Evolutionary conservation across 2,329 filamentous ascomycete species (phyloP).

Genomic region (Neofusicoccum laricinum): DNA sequence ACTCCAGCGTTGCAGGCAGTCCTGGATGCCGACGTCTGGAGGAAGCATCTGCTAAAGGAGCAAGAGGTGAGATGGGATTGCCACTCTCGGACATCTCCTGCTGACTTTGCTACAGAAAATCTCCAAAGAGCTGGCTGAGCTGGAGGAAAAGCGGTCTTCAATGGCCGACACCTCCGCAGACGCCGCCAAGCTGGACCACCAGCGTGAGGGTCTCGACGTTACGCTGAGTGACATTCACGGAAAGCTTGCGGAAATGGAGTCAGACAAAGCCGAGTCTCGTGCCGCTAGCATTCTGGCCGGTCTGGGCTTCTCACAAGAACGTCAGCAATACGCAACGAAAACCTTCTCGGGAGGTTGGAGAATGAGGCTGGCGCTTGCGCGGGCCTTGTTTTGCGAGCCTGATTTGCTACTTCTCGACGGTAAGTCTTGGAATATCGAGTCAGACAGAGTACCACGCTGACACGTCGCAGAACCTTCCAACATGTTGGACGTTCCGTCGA

Average conservation of each 20-base stretch:
- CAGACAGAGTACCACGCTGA: constrained; percentile 7
- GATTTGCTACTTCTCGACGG: constrained; percentile 88
- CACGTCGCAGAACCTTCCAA: constrained; percentile 77
- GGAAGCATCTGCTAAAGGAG: constrained; percentile 88
- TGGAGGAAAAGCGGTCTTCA: constrained; percentile 73
- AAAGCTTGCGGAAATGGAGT: constrained; percentile 97
- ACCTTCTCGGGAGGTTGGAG: constrained; percentile 99
- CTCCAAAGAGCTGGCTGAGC: constrained; percentile 66
- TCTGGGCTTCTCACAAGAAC: constrained; percentile 91
- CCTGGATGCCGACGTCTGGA: constrained; percentile 95
- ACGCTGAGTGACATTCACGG: constrained; percentile 87
- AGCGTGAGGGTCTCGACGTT: constrained; percentile 85
- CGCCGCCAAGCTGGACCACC: constrained; percentile 77
- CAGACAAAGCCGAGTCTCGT: constrained; percentile 93
- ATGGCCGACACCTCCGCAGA: constrained; percentile 92
- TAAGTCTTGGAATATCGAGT: constrained; percentile 25
- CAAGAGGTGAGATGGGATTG: constrained; percentile 63
- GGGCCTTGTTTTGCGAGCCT: constrained; percentile 96
- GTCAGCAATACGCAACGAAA: constrained; percentile 89
- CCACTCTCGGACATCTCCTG: background rate
- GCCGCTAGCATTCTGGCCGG: constrained; percentile 95
- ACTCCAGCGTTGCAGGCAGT: constrained; percentile 93
- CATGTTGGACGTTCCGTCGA: constrained; percentile 99
- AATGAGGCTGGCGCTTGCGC: constrained; percentile 91
- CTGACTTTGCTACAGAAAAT: constrained; percentile 60